Base-by-base conservation (phyloP, 768 basidiomycete genomes). In the Leccinum sublutescens region DNA sequence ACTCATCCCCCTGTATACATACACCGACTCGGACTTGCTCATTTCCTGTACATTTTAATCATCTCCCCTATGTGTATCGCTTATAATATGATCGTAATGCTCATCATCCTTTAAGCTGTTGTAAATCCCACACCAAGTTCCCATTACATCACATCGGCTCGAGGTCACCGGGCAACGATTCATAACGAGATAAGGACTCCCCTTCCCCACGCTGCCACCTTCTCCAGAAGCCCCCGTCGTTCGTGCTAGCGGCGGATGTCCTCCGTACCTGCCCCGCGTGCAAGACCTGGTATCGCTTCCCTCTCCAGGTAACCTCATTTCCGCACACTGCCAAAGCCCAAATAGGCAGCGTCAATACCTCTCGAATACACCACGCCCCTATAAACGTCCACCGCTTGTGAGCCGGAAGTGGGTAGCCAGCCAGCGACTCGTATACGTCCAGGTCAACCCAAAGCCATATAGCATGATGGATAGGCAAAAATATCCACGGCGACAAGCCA, bases 281-380 rank as follows among this genome's bases (percentile, higher is more conserved):
- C 60, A 87, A 71, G 49, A 98, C 82, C 62, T 80, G 79, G 74
- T 98, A 99, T 62, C 72, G 81, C 67, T 76, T 80, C 0, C 95
- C 96, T 68, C 97, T 82, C 97, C 97, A 99, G 1, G 80, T 78
- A 33, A 99, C 92, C 58, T 86, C 84, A 70, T 85, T 80, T 29
- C 95, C 94, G 52, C 87, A 74, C 43, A 99, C 84, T 6, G 91
- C 96, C 61, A 88, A 77, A 7, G 88, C 52, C 84, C 87, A 99
- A 58, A 98, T 92, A 0, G 97, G 97, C 21, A 98, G 76, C 4
- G 96, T 88, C 59, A 95, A 72, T 43, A 87, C 12, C 75, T 99
- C 97, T 57, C 97, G 82, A 19, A 81, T 76, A 17, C 78, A 71
- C 93, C 95, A 99, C 7, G 93, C 91, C 31, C 77, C 67, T 47